Evolutionary conservation across 78 protist species (phyloP).

Genomic region (Mantamonas sphyraenae): DNA sequence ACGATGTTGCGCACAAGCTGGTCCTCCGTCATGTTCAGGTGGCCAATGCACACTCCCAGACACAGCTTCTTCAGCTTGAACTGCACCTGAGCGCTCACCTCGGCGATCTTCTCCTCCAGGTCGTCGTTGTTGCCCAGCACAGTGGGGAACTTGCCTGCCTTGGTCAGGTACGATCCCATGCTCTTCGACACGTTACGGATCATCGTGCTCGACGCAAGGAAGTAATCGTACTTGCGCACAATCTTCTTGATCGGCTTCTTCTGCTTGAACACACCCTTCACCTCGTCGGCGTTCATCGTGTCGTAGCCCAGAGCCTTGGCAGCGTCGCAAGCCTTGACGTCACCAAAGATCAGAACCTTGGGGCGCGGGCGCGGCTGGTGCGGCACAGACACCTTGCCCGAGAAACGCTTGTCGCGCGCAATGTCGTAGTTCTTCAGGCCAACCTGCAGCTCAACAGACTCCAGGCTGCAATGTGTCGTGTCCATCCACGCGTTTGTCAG

Average conservation of each 20-base stretch:
- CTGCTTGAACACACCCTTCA: slow-evolving; percentile 97
- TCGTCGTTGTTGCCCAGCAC: slow-evolving; percentile 73
- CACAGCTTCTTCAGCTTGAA: slow-evolving; percentile 99
- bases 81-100: slow-evolving; percentile 87
- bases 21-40: slow-evolving; percentile 82
- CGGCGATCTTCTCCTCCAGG: slow-evolving; percentile 81
- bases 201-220: slow-evolving; percentile 95
- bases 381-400: slow-evolving; percentile 77
- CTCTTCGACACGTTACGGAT: slow-evolving; percentile 92
- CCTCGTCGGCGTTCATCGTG: slow-evolving; percentile 82
- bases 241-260: slow-evolving; percentile 97
- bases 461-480: too few species aligned
- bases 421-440: slow-evolving; percentile 98
- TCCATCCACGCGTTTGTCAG: too few species aligned
- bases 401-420: slow-evolving; percentile 98
- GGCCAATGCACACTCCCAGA: slow-evolving; percentile 96
- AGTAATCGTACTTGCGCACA: slow-evolving; percentile 90
- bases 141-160: slow-evolving; percentile 99
- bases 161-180: slow-evolving; percentile 97
- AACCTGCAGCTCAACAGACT: slow-evolving; percentile 97
- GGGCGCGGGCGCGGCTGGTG: slow-evolving; percentile 29
- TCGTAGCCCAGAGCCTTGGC: slow-evolving; percentile 78
- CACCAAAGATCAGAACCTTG: slow-evolving; percentile 90
- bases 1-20: slow-evolving; percentile 82
- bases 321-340: slow-evolving; percentile 83